These are phyloP conservation scores for Fusarium drepaniforme DNA, from an alignment of 2,329 filamentous ascomycete genomes.

Conservation along the genomic window DNA sequence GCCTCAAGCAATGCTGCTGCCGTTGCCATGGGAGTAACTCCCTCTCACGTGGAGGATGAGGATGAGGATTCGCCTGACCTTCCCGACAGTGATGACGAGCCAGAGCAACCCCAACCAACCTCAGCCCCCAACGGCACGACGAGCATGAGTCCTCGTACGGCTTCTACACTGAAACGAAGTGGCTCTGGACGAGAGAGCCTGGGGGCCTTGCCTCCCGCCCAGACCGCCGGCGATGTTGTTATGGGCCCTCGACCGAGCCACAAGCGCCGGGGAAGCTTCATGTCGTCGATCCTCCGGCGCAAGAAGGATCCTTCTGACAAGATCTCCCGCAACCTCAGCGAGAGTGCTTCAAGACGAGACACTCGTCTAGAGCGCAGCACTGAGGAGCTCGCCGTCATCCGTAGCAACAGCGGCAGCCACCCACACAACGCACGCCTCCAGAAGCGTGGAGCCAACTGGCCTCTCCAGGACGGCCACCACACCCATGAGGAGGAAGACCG, in stretches of 20 bases:
- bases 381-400: conserved; percentile 64
- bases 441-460: conserved; percentile 50
- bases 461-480: conserved; percentile 49
- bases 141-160: conserved; percentile 34
- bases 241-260: conserved; percentile 44
- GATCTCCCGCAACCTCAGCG: conserved; percentile 65
- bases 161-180: conserved; percentile 52
- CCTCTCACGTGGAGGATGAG: conserved; percentile 59
- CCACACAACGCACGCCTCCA: conserved; percentile 40
- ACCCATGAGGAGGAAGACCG: conserved; percentile 46
- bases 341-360: conserved; percentile 72
- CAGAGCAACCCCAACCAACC: conserved; percentile 34
- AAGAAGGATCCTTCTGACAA: conserved; percentile 65
- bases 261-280: conserved; percentile 62
- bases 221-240: conserved; percentile 34
- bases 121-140: conserved; percentile 7
- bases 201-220: conserved; percentile 33
- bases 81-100: conserved; percentile 69
- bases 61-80: conserved; percentile 68
- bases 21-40: conserved; percentile 49
- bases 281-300: conserved; percentile 72
- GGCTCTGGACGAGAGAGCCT: conserved; percentile 57
- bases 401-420: conserved; percentile 49
- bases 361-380: conserved; percentile 70
- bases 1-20: conserved; percentile 51